Base-by-base conservation (phyloP, 1,284 basidiomycete genomes). In the Cystobasidium sp. region DNA sequence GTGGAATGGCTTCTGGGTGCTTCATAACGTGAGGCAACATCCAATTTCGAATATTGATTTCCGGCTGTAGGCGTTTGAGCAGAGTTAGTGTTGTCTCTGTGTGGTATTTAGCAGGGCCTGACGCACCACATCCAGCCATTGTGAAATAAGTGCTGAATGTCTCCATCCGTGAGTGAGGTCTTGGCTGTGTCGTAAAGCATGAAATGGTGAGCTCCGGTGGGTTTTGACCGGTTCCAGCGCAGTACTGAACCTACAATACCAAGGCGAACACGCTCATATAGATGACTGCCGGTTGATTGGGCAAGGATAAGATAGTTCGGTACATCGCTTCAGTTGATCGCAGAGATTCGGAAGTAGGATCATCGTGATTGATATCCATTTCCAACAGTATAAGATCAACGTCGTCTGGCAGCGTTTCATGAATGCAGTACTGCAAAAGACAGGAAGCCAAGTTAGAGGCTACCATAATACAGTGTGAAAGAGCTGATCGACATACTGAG, bases 31-130 rank as follows among this genome's bases (percentile, higher is more conserved):
- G 69, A 5, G 75, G 75, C 16, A 75, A 39, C 24, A 66, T 51
- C 41, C 58, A 75, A 49, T 75, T 75, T 10, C 75, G 69, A 3
- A 75, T 31, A 43, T 72, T 75, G 64, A 75, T 72, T 59, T 72
- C 53, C 10, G 68, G 75, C 68, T 72, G 22, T n/a, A n/a, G 65
- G 5, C 16, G 31, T 7, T 9, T 14, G 22, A 56, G 18, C 43
- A 20, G n/a, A 20, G 46, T 62, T 6, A 64, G 10, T 20, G 41
- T 20, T 65, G 22, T 31, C 20, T 22, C 12, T 37, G 44, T 31
- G 20, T 31, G 8, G 10, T 46, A 44, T 46, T 31, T n/a, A 14
- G 37, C 43, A 12, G 6, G 3, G 10, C 10, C 37, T 37, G 31
- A 24, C 72, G 44, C 20, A 74, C 72, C 64, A 74, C 72, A 44